Evolutionary conservation across 805 yeast genomes (phyloP).

Genomic region (Danielozyma ontarioensis): DNA sequence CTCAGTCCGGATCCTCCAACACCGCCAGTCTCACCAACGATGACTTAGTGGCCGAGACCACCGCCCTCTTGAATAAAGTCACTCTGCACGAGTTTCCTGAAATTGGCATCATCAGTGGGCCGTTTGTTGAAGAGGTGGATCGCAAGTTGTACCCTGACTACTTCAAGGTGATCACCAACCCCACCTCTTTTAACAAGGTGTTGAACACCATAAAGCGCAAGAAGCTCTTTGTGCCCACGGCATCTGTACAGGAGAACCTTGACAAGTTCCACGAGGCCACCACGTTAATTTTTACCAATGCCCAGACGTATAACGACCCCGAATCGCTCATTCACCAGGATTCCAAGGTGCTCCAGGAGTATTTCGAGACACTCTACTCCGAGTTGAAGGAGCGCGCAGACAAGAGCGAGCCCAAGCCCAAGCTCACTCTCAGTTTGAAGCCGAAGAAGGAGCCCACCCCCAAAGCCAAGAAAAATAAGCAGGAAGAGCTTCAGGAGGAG

Average conservation of each 20-base stretch:
- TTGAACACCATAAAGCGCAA: slow-evolving; percentile 47
- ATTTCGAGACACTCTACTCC: slow-evolving; percentile 40
- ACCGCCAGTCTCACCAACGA: slow-evolving; percentile 11
- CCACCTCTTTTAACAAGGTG: slow-evolving; percentile 67
- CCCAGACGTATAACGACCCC: slow-evolving; percentile 71
- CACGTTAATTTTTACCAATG: slow-evolving; percentile 67
- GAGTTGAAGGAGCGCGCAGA: slow-evolving; percentile 16
- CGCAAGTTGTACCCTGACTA: slow-evolving; percentile 75
- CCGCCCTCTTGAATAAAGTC: slow-evolving; percentile 31
- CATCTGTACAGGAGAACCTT: slow-evolving; percentile 39
- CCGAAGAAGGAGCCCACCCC: slow-evolving; percentile 15
- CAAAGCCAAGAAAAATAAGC: slow-evolving; percentile 17
- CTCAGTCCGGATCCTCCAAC: slow-evolving; percentile 22
- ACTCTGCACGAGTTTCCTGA: slow-evolving; percentile 43
- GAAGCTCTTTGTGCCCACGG: slow-evolving; percentile 27
- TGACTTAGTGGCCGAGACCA: slow-evolving; percentile 16
- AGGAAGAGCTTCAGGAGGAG: slow-evolving; percentile 9
- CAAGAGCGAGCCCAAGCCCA: slow-evolving; percentile 14
- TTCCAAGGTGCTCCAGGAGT: slow-evolving; percentile 54
- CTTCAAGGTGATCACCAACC: slow-evolving; percentile 62
- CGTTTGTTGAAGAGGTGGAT: slow-evolving; percentile 73
- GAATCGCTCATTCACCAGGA: slow-evolving; percentile 68
- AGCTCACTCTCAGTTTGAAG: slow-evolving; percentile 21
- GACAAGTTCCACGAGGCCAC: slow-evolving; percentile 57
- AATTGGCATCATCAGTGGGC: slow-evolving; percentile 53